Evolutionary conservation across 2,329 filamentous ascomycete species (phyloP).

Genomic region (Colletotrichum theobromicola): DNA sequence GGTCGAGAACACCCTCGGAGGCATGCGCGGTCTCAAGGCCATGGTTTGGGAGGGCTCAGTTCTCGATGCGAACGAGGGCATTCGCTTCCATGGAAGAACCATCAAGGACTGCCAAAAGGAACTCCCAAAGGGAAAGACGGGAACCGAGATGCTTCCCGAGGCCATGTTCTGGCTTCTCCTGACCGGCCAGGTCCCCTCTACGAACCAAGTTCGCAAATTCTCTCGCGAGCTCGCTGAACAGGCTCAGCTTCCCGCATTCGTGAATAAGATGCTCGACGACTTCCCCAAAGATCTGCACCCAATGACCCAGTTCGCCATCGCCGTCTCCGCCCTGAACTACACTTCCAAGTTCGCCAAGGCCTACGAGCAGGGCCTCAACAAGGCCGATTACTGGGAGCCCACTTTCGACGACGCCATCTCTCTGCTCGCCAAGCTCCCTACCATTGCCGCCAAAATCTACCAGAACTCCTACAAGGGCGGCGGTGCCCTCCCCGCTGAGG

Average conservation of each 20-base stretch:
- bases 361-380: slow-evolving; percentile 89
- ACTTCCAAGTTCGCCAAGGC: slow-evolving; percentile 92
- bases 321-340: slow-evolving; percentile 94
- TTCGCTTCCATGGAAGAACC: slow-evolving; percentile 95
- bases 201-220: slow-evolving; percentile 79
- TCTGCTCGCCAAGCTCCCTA: slow-evolving; percentile 93
- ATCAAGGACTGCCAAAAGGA: slow-evolving; percentile 98
- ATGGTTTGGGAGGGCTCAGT: slow-evolving; percentile 99
- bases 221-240: slow-evolving; percentile 89
- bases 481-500: slow-evolving; percentile 73
- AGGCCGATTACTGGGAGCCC: slow-evolving; percentile 98
- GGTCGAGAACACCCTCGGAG: slow-evolving; percentile 91
- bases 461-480: slow-evolving; percentile 84
- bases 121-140: slow-evolving; percentile 88
- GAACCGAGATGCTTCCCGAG: slow-evolving; percentile 97
- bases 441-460: slow-evolving; percentile 97
- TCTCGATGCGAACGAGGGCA: slow-evolving; percentile 94
- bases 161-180: slow-evolving; percentile 99
- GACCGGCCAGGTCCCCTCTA: slow-evolving; percentile 88
- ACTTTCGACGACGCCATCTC: slow-evolving; percentile 96
- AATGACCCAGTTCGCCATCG: slow-evolving; percentile 97
- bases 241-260: slow-evolving; percentile 80
- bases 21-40: slow-evolving; percentile 96
- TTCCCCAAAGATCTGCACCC: slow-evolving; percentile 93
- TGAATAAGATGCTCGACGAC: slow-evolving; percentile 85